Percentiles rank a stretch among this genome's conserved stretches.
Evolutionary conservation across 345 rosid genomes (phyloP).

Genomic region (Isatis tinctoria): DNA sequence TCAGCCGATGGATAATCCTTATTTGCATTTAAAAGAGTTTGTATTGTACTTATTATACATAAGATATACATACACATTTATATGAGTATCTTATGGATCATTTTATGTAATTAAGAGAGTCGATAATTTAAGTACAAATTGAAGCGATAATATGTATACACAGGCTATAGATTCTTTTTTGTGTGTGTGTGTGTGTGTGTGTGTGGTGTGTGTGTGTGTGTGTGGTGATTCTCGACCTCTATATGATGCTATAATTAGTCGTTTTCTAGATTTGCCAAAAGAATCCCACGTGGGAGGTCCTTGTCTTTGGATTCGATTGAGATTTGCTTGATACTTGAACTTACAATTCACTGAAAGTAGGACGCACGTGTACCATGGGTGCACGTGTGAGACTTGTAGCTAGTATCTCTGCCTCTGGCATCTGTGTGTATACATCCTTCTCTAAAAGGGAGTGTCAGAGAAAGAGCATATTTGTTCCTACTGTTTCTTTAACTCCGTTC

Average conservation of each 20-base stretch:
- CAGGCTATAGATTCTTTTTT: background rate
- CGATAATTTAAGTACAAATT: background rate
- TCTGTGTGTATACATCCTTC: constrained; percentile 12
- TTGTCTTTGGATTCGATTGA: constrained; percentile 32
- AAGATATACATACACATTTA: constrained; percentile 10
- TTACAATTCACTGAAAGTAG: constrained; percentile 25
- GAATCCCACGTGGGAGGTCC: constrained; percentile 30
- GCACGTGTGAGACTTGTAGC: constrained; percentile 23
- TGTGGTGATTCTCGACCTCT: background rate
- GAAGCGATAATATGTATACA: constrained; percentile 5
- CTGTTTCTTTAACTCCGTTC: constrained; percentile 10
- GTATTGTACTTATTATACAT: constrained; percentile 21
- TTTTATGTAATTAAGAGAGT: constrained; percentile 14
- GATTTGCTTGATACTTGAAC: constrained; percentile 30
- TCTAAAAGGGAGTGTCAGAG: constrained; percentile 24
- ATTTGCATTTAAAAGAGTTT: background rate
- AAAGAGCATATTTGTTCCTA: constrained; percentile 34
- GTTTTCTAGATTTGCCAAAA: constrained; percentile 20
- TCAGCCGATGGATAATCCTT: constrained; percentile 22
- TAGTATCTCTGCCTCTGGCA: constrained; percentile 10
- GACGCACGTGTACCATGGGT: constrained; percentile 24
- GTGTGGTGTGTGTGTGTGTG: background rate
- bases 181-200: too few species aligned
- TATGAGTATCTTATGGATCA: constrained; percentile 7
- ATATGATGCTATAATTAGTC: constrained; percentile 21